A percentile compares a stretch with the other conserved stretches of the same genome.
phyloP scores from a whole-genome alignment of 2,329 filamentous ascomycete genomes.

The Phoma sp. region DNA sequence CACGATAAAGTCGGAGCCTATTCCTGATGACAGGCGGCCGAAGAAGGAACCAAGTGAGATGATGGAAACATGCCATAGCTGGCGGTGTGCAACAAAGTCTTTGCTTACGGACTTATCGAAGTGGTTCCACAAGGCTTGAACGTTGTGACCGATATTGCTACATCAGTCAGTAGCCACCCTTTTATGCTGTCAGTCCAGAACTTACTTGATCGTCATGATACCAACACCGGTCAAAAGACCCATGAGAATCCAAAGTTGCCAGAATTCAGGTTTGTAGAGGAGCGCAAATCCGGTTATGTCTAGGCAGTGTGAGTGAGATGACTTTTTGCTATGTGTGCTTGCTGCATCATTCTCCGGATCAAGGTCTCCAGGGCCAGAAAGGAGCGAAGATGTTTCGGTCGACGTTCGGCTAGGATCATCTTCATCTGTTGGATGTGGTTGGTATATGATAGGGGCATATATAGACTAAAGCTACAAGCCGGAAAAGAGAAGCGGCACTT shows the following conservation, averaged over 20 bases:
- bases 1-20: conserved; percentile 89
- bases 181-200: conserved; percentile 15
- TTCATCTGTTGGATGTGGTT: conserved; percentile 45
- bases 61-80: conserved; percentile 92
- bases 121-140: conserved; percentile 85
- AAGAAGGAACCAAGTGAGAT: conserved; percentile 87
- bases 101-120: conserved; percentile 76
- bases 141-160: conserved; percentile 93
- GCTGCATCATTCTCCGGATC: conserved; percentile 53
- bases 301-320: conserved; percentile 77
- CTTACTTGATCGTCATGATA: conserved; percentile 98
- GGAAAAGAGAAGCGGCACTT: conserved; percentile 51
- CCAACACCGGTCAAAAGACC: conserved; percentile 91
- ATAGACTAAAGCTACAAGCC: conserved; percentile 11
- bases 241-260: conserved; percentile 88
- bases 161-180: background rate
- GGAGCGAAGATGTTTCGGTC: conserved; percentile 81
- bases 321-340: conserved; percentile 62
- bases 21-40: conserved; percentile 74
- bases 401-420: conserved; percentile 52
- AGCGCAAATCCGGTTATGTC: conserved; percentile 88
- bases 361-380: conserved; percentile 69
- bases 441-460: conserved; percentile 37
- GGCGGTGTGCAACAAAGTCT: conserved; percentile 77
- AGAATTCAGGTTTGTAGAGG: conserved; percentile 78